phyloP scores from a whole-genome alignment of 2,329 filamentous ascomycete genomes.

The Aspergillus neoniger region DNA sequence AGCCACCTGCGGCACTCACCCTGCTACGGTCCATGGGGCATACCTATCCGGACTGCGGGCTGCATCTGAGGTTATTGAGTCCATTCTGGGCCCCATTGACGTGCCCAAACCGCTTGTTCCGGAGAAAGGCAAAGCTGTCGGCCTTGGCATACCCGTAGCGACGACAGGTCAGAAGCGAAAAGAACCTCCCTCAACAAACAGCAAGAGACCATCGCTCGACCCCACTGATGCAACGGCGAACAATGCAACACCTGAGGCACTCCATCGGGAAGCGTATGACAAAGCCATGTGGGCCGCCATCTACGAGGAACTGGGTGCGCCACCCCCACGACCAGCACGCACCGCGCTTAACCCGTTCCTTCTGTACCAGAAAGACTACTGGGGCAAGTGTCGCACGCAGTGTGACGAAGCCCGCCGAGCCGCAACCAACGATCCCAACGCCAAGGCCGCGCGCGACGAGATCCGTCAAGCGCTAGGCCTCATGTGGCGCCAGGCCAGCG shows the following conservation, averaged over 20 bases:
- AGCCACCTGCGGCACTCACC: slow-evolving; percentile 92
- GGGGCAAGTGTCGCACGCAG: slow-evolving; percentile 62
- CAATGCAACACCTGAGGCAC: slow-evolving; percentile 25
- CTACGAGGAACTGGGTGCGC: slow-evolving; percentile 67
- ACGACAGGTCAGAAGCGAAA: slow-evolving; percentile 28
- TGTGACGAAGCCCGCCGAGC: slow-evolving; percentile 69
- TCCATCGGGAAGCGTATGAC: slow-evolving; percentile 55
- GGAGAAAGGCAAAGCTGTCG: slow-evolving; percentile 55
- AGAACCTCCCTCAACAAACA: slow-evolving; percentile 17
- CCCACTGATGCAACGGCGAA: slow-evolving; percentile 12
- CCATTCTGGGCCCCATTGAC: slow-evolving; percentile 77
- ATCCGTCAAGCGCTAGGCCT: slow-evolving; percentile 82
- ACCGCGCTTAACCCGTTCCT: slow-evolving; percentile 82
- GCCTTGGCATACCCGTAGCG: slow-evolving; percentile 22
- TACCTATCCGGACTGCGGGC: slow-evolving; percentile 91
- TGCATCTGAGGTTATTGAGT: slow-evolving; percentile 80
- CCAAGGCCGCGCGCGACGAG: slow-evolving; percentile 69
- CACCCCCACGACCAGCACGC: slow-evolving; percentile 71
- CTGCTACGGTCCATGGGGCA: slow-evolving; percentile 94
- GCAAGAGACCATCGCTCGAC: background rate
- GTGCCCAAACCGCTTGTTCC: slow-evolving; percentile 73
- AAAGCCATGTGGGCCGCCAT: slow-evolving; percentile 60
- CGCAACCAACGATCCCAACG: slow-evolving; percentile 65
- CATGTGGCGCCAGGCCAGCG: slow-evolving; percentile 81
- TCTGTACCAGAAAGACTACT: slow-evolving; percentile 78